Percentiles rank a stretch among this genome's conserved stretches.
Evolutionary conservation across 2,329 filamentous ascomycete genomes (phyloP).

Genomic region (Colletotrichum trifolii): DNA sequence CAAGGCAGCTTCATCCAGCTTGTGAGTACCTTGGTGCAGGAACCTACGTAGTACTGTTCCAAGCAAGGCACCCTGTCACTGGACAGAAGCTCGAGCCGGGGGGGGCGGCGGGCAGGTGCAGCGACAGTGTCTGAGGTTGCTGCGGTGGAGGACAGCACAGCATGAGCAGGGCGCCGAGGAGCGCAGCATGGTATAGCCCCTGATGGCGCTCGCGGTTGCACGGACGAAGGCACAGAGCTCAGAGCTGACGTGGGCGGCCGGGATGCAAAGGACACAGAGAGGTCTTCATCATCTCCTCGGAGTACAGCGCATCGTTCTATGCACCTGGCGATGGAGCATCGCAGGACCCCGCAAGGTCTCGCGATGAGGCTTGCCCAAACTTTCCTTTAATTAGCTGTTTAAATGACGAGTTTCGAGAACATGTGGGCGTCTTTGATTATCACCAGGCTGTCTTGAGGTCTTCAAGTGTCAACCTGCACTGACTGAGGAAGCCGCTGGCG

Average conservation of each 20-base stretch:
- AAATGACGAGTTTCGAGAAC: no score
- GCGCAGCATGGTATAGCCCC: not conserved
- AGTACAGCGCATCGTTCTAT: no score
- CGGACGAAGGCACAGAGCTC: slow-evolving; percentile 15
- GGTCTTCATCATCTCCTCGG: no score
- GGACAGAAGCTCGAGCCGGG: not conserved
- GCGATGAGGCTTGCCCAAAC: no score
- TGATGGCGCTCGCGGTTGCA: slow-evolving; percentile 16
- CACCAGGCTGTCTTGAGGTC: no score
- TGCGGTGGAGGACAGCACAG: not conserved
- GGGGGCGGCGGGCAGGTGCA: slow-evolving; percentile 12
- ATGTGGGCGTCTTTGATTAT: no score
- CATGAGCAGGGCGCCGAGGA: slow-evolving; percentile 2
- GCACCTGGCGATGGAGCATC: no score
- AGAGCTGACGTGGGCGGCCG: slow-evolving; percentile 13
- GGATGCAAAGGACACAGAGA: slow-evolving; percentile 1
- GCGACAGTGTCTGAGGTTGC: not conserved
- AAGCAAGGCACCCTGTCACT: slow-evolving; percentile 3
- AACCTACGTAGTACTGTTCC: not conserved
- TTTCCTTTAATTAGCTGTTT: no score
- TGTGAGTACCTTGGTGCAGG: not conserved
- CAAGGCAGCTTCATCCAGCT: not conserved
- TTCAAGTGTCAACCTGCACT: no score
- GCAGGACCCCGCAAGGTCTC: no score
- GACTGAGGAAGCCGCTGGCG: no score